Conservation (phyloP, 257 asterid species). For the Solanum medicagineum region DNA sequence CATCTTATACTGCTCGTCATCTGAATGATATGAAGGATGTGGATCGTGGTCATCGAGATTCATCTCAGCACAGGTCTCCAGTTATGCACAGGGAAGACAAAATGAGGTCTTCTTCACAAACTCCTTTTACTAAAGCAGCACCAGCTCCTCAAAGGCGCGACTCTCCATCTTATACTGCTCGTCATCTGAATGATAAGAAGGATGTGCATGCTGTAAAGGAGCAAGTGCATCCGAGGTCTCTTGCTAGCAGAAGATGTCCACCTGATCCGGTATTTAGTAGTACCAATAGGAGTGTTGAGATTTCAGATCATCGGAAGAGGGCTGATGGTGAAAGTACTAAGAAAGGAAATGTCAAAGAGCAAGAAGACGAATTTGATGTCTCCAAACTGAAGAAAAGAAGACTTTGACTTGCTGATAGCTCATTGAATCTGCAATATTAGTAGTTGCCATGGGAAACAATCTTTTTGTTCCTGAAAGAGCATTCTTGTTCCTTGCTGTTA, state of each 20-base stretch:
- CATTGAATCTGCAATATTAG: too few species aligned
- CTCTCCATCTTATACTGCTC: conserved; percentile 41
- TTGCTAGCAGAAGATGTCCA: conserved; percentile 39
- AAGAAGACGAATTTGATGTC: conserved; percentile 6
- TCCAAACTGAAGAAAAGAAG: background rate
- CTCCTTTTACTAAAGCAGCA: conserved; percentile 43
- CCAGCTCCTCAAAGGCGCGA: conserved; percentile 46
- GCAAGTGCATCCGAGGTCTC: conserved; percentile 32
- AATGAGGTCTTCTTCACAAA: conserved; percentile 54
- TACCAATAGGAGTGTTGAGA: conserved; percentile 34
- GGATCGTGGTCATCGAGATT: conserved; percentile 32
- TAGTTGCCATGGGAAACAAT: too few species aligned
- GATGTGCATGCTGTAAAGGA: conserved; percentile 40
- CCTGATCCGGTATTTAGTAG: conserved; percentile 31
- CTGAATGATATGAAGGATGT: conserved; percentile 40
- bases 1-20: conserved; percentile 33
- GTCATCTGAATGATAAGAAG: conserved; percentile 35
- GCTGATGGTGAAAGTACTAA: conserved; percentile 35
- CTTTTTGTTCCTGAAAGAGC: too few species aligned
- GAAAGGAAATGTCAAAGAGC: conserved; percentile 52
- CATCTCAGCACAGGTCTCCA: conserved; percentile 41
- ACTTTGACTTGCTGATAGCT: background rate
- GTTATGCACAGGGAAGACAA: conserved; percentile 40
- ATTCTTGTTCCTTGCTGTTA: too few species aligned
- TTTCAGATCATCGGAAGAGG: conserved; percentile 46